A percentile compares a stretch with the other conserved stretches of the same genome.
Conservation (phyloP, 2,329 filamentous ascomycete genomes). For the Teratosphaeria epicoccoides region DNA sequence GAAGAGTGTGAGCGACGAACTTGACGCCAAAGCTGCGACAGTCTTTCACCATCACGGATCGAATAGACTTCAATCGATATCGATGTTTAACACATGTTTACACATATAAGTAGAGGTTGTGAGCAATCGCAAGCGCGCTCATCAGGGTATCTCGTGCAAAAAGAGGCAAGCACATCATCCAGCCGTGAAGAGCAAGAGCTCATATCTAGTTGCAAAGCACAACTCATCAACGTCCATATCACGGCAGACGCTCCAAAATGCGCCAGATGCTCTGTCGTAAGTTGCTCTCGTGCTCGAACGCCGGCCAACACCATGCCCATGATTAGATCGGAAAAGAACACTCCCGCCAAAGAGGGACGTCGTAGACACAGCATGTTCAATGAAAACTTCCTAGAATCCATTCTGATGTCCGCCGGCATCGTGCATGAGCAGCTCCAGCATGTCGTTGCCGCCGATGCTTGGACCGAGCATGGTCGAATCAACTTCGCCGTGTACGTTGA, state of each 20-base stretch:
- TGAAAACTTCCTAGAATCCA: not conserved
- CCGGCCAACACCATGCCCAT: not conserved
- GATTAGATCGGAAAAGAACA: not conserved
- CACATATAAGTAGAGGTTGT: not conserved
- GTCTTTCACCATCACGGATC: too few relatives aligned
- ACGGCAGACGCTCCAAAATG: not conserved
- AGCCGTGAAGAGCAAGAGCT: not conserved
- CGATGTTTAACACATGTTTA: not conserved
- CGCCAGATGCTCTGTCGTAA: not conserved
- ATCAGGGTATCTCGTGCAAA: not conserved
- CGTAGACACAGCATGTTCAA: not conserved
- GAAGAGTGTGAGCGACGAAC: too few relatives aligned
- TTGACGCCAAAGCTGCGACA: too few relatives aligned
- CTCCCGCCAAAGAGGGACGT: not conserved
- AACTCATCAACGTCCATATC: not conserved
- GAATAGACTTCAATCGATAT: too few relatives aligned
- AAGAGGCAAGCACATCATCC: not conserved
- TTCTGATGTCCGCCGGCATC: slow-evolving; percentile 1
- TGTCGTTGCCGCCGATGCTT: slow-evolving; percentile 51
- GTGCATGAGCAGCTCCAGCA: slow-evolving; percentile 36
- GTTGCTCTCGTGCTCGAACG: not conserved
- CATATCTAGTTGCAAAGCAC: not conserved
- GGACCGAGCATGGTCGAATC: slow-evolving; percentile 47
- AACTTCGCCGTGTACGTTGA: slow-evolving; percentile 46
- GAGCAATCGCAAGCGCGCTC: not conserved